phyloP scores from a whole-genome alignment of 2,329 filamentous ascomycete genomes.

The Epichloe typhina region DNA sequence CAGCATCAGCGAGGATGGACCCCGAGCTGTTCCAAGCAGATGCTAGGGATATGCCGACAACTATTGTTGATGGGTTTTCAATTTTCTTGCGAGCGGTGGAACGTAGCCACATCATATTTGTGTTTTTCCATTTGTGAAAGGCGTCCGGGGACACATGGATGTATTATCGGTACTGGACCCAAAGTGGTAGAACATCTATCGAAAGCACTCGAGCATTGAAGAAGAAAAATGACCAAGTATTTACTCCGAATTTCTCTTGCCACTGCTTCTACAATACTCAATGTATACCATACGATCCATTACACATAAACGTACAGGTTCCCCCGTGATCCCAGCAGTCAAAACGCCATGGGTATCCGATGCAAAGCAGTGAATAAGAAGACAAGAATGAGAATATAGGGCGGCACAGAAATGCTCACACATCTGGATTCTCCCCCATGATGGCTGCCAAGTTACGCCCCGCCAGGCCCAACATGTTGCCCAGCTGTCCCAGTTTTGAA shows the following conservation, averaged over 20 bases:
- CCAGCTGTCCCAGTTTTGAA: constrained; percentile 69
- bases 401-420: constrained; percentile 4
- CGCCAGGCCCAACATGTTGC: constrained; percentile 57
- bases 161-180: constrained; percentile 1
- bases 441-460: constrained; percentile 62
- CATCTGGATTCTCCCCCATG: constrained; percentile 46
- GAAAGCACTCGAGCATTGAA: constrained; percentile 2
- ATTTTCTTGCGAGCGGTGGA: neutral
- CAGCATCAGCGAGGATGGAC: too few relatives aligned
- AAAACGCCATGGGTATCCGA: constrained; percentile 7
- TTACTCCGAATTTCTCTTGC: neutral
- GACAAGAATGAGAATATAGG: neutral
- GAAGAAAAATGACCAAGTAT: neutral
- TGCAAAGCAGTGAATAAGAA: constrained; percentile 2
- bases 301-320: too few relatives aligned
- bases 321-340: too few relatives aligned
- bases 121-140: constrained; percentile 5
- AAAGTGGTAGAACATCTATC: constrained; percentile 1
- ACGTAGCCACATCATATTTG: neutral
- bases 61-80: neutral
- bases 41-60: neutral
- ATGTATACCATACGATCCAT: too few relatives aligned
- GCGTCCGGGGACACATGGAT: constrained; percentile 1
- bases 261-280: too few relatives aligned
- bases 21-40: too few relatives aligned